phyloP scores from a whole-genome alignment of 495 filamentous ascomycete species.

The Parmelia sp. region DNA sequence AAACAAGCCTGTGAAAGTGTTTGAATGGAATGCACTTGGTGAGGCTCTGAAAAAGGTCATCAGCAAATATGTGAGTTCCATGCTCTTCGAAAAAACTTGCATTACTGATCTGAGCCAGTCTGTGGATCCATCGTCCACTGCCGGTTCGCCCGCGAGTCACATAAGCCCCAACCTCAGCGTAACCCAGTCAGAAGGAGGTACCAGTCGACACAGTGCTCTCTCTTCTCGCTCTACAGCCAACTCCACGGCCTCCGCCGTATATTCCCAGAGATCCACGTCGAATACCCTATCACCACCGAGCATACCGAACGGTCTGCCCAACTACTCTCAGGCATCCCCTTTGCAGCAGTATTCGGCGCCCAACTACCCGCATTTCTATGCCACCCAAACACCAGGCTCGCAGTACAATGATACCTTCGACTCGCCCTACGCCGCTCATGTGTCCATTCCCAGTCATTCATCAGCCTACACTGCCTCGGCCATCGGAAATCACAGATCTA shows the following conservation, averaged over 20 bases:
- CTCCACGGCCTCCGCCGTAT: conserved; percentile 22
- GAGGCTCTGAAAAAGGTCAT: conserved; percentile 93
- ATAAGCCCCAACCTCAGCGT: conserved; percentile 36
- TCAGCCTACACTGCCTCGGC: conserved; percentile 13
- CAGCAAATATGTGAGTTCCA: conserved; percentile 82
- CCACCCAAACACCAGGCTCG: neutral
- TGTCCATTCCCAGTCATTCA: conserved; percentile 10
- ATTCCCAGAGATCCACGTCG: conserved; percentile 16
- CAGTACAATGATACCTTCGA: conserved; percentile 7
- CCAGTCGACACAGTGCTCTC: conserved; percentile 35
- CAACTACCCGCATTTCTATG: neutral
- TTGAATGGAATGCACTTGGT: conserved; percentile 80
- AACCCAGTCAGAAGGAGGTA: conserved; percentile 39
- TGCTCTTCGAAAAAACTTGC: neutral
- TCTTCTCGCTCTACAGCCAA: conserved; percentile 35
- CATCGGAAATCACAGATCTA: conserved; percentile 7
- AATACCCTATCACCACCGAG: conserved; percentile 21
- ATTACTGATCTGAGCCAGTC: conserved; percentile 32
- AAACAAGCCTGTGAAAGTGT: conserved; percentile 98
- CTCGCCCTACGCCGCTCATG: conserved; percentile 4
- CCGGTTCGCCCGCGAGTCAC: conserved; percentile 37
- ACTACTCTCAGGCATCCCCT: conserved; percentile 9
- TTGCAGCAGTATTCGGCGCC: neutral
- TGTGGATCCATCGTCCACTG: conserved; percentile 48
- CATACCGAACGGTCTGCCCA: neutral